phyloP scores from a whole-genome alignment of 2,329 filamentous ascomycete genomes.

The Neurospora sp. region DNA sequence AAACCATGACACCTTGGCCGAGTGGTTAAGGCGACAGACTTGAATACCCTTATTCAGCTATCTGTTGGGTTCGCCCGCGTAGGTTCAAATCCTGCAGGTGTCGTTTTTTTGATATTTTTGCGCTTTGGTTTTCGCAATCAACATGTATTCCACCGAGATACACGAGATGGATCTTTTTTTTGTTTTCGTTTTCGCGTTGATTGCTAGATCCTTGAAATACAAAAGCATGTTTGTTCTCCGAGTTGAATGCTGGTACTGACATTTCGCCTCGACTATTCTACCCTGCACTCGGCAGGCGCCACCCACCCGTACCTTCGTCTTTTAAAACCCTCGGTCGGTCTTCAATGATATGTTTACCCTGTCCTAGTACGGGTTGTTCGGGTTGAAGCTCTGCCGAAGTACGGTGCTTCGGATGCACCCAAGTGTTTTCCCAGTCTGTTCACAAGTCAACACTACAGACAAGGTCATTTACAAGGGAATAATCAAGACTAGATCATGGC shows the following conservation, averaged over 20 bases:
- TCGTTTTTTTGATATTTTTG: slow-evolving; percentile 5
- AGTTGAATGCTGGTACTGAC: background rate
- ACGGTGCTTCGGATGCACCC: background rate
- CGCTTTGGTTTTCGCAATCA: background rate
- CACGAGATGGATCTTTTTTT: background rate
- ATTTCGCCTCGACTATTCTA: background rate
- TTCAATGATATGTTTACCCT: background rate
- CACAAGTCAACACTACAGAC: background rate
- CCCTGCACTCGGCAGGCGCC: too few relatives aligned
- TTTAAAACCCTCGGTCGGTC: too few relatives aligned
- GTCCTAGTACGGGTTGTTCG: background rate
- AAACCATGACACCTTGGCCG: background rate
- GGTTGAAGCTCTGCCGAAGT: background rate
- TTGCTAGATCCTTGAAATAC: background rate
- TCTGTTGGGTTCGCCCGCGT: slow-evolving; percentile 17
- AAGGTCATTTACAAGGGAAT: background rate
- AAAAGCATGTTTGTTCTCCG: background rate
- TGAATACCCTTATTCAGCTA: slow-evolving; percentile 10
- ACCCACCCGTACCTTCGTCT: too few relatives aligned
- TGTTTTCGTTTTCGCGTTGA: background rate
- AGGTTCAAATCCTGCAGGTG: slow-evolving; percentile 16
- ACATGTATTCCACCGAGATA: background rate
- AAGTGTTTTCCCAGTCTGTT: background rate
- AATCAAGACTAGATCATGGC: background rate
- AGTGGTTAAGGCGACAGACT: slow-evolving; percentile 13